Evolutionary conservation across 2,329 filamentous ascomycete genomes (phyloP).

Genomic region (Fusarium graminum): DNA sequence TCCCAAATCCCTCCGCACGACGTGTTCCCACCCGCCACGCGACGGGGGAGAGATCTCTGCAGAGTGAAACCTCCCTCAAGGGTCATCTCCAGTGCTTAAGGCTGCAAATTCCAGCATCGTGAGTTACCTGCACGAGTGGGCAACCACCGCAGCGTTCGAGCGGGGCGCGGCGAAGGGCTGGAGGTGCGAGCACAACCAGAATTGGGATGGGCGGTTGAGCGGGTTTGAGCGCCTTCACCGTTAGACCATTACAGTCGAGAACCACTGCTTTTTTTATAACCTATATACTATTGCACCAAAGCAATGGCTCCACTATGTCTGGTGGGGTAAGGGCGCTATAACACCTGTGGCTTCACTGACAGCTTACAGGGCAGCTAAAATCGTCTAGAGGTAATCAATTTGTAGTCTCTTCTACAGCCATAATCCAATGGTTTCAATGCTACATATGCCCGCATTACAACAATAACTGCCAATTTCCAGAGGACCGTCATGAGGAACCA

Average conservation of each 20-base stretch:
- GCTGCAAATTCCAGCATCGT: slow-evolving; percentile 68
- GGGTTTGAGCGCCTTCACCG: slow-evolving; percentile 70
- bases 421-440: too few relatives aligned
- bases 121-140: slow-evolving; percentile 76
- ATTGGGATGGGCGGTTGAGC: slow-evolving; percentile 63
- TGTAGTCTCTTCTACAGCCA: neutral
- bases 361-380: neutral
- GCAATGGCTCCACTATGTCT: neutral
- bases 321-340: neutral
- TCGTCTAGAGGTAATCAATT: neutral
- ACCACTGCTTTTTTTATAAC: neutral
- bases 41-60: slow-evolving; percentile 78
- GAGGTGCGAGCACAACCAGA: slow-evolving; percentile 54
- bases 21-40: slow-evolving; percentile 78
- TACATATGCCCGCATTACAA: neutral
- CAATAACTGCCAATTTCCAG: neutral
- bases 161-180: slow-evolving; percentile 72
- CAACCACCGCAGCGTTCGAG: slow-evolving; percentile 75
- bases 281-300: slow-evolving; percentile 41
- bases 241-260: slow-evolving; percentile 73
- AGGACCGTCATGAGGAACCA: slow-evolving; percentile 16
- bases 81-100: slow-evolving; percentile 77
- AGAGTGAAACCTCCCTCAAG: slow-evolving; percentile 81
- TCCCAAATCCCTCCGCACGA: slow-evolving; percentile 70
- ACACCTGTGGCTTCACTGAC: slow-evolving; percentile 7